A percentile compares a stretch with the other conserved stretches of the same genome.
Evolutionary conservation across 140 eudicot species (phyloP).

Genomic region (Oenanthe javanica): DNA sequence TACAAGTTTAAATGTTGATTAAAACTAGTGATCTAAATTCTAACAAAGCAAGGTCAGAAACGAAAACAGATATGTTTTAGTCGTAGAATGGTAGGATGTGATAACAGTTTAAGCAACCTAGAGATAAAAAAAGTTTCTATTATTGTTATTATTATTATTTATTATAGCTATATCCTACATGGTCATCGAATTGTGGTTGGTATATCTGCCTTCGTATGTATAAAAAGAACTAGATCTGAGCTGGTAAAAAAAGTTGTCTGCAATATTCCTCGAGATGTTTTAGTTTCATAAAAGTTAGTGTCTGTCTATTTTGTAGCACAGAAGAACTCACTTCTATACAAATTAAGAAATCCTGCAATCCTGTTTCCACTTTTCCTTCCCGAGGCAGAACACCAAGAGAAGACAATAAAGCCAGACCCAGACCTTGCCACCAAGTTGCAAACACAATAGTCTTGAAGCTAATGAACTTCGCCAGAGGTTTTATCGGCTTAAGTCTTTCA

Average conservation of each 20-base stretch:
- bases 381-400: slow-evolving; percentile 48
- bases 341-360: slow-evolving; percentile 80
- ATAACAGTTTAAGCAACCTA: background rate
- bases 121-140: no score
- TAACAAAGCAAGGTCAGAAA: background rate
- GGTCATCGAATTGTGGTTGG: background rate
- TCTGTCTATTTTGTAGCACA: background rate
- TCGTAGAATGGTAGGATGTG: background rate
- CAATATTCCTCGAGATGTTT: background rate
- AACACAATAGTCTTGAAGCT: slow-evolving; percentile 97
- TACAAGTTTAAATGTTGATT: background rate
- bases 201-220: background rate
- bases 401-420: slow-evolving; percentile 74
- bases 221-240: background rate
- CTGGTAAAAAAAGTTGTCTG: background rate
- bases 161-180: background rate
- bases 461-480: slow-evolving; percentile 84
- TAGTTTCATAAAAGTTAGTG: background rate
- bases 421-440: slow-evolving; percentile 99
- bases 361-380: slow-evolving; percentile 55
- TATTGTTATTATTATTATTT: no score
- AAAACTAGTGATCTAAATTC: background rate
- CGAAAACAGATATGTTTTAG: background rate
- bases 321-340: slow-evolving; percentile 51
- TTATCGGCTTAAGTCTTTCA: slow-evolving; percentile 62